Conservation (phyloP, 2,329 filamentous ascomycete genomes). For the Amauroascus verrucosus region DNA sequence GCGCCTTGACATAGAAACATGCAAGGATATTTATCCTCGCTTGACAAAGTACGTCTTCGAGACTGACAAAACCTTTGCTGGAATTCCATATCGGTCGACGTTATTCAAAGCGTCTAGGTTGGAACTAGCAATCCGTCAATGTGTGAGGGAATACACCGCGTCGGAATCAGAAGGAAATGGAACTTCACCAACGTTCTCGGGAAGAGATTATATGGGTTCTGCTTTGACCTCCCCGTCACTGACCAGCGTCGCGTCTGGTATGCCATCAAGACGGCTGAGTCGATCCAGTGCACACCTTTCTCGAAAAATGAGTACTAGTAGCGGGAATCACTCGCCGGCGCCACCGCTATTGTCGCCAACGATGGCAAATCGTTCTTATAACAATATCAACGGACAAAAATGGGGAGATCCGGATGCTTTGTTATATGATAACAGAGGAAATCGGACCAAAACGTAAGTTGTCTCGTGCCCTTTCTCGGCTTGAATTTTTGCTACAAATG, state of each 20-base stretch:
- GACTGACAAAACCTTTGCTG: constrained; percentile 94
- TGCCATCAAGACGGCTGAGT: constrained; percentile 55
- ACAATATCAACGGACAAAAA: constrained; percentile 27
- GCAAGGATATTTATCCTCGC: constrained; percentile 92
- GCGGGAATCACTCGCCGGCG: constrained; percentile 32
- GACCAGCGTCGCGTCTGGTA: neutral
- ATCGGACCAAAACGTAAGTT: constrained; percentile 78
- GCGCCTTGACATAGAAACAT: constrained; percentile 85
- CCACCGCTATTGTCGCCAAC: constrained; percentile 38
- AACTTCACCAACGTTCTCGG: constrained; percentile 10
- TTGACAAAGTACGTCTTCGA: constrained; percentile 93
- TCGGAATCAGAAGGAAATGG: constrained; percentile 70
- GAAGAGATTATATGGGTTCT: constrained; percentile 1
- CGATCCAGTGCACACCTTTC: constrained; percentile 73
- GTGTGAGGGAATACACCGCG: constrained; percentile 74
- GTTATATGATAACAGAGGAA: constrained; percentile 78
- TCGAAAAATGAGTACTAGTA: constrained; percentile 50
- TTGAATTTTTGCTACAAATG: neutral
- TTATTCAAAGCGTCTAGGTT: constrained; percentile 94
- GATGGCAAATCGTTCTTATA: constrained; percentile 19
- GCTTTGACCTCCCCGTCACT: constrained; percentile 3
- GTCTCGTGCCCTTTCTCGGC: neutral
- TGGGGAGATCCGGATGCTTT: constrained; percentile 75
- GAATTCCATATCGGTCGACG: constrained; percentile 87
- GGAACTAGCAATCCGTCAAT: constrained; percentile 85